A percentile compares a stretch with the other conserved stretches of the same genome.
Conservation (phyloP, 1,284 basidiomycete species). For the Cryptococcus sp. region DNA sequence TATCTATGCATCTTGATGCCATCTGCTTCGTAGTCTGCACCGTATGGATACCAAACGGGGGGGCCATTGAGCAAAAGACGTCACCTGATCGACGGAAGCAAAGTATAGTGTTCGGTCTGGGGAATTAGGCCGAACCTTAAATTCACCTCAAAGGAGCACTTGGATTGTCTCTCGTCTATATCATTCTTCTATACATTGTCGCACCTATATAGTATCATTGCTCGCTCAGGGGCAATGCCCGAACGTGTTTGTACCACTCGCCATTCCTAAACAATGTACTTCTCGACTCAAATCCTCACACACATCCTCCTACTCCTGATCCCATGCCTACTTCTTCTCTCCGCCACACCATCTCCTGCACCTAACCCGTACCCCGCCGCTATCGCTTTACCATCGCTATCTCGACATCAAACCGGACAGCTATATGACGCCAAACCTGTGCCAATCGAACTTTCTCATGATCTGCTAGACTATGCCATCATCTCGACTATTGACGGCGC, state of each 20-base stretch:
- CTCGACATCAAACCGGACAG: background rate
- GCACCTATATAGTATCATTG: too few relatives aligned
- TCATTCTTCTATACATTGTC: too few relatives aligned
- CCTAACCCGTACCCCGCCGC: slow-evolving; percentile 20
- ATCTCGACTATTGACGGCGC: slow-evolving; percentile 47
- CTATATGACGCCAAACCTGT: background rate
- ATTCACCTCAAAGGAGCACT: too few relatives aligned
- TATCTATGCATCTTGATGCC: too few relatives aligned
- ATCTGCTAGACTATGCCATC: slow-evolving; percentile 45
- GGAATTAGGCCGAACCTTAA: too few relatives aligned
- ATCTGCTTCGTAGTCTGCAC: too few relatives aligned
- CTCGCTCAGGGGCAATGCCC: too few relatives aligned
- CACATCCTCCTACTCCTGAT: slow-evolving; percentile 14
- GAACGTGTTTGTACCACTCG: background rate
- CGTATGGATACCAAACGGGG: too few relatives aligned
- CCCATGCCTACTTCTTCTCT: slow-evolving; percentile 11
- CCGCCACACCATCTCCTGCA: slow-evolving; percentile 8
- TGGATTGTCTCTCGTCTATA: too few relatives aligned
- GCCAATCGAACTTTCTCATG: slow-evolving; percentile 35
- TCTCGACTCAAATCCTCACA: slow-evolving; percentile 1
- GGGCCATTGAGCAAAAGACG: too few relatives aligned
- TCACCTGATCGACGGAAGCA: too few relatives aligned
- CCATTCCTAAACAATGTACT: slow-evolving; percentile 2
- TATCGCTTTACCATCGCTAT: slow-evolving; percentile 15
- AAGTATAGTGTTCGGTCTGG: too few relatives aligned